Conservation (phyloP, 1,284 basidiomycete species). For the Puccinia triticina region DNA sequence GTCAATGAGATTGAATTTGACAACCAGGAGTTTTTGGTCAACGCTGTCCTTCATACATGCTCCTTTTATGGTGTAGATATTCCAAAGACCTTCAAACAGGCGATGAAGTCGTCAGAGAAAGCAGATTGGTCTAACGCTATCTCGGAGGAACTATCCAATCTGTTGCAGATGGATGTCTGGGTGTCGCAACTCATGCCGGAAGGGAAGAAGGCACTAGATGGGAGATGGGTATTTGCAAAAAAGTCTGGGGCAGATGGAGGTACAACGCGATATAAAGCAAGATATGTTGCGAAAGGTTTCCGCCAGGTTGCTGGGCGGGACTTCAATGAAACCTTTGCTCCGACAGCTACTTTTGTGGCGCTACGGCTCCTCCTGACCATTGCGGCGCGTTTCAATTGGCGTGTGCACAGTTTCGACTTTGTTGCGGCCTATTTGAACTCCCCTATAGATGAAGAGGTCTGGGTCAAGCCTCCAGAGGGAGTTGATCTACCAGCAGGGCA, state of each 20-base stretch:
- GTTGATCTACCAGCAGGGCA: neutral
- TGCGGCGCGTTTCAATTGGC: neutral
- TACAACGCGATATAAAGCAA: conserved; percentile 36
- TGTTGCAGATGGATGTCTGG: neutral
- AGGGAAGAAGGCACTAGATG: neutral
- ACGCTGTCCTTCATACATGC: neutral
- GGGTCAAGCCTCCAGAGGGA: neutral
- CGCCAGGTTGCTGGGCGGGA: conserved; percentile 45
- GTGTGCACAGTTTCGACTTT: neutral
- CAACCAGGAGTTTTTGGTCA: neutral
- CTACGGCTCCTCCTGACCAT: neutral
- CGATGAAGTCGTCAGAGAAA: neutral
- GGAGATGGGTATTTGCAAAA: conserved; percentile 44
- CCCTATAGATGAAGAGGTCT: conserved; percentile 16
- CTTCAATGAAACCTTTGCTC: conserved; percentile 21
- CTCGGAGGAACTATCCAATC: neutral
- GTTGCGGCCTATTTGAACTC: conserved; percentile 22
- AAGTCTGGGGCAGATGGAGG: conserved; percentile 28
- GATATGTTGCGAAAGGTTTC: conserved; percentile 52
- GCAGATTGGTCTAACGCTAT: neutral
- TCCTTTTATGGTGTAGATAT: neutral
- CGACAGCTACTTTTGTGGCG: neutral
- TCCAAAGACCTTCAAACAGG: neutral
- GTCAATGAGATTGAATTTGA: no score
- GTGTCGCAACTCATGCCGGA: neutral